Evolutionary conservation across 108 stramenopile species (phyloP).

Genomic region (Pelagomonas calceolata): DNA sequence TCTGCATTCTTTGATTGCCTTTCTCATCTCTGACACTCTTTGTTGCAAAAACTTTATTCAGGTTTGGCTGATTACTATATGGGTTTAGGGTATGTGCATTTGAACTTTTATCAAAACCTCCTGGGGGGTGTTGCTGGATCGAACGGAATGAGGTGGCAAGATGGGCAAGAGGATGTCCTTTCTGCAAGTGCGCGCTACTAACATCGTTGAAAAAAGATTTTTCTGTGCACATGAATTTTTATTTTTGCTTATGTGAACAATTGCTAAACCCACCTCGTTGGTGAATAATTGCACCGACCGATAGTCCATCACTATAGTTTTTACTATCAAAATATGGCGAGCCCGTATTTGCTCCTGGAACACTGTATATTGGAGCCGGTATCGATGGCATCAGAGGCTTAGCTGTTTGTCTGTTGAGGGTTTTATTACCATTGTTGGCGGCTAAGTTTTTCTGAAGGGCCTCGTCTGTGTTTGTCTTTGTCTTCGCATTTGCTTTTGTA

Average conservation of each 20-base stretch:
- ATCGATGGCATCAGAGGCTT: background rate
- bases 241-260: background rate
- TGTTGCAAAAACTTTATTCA: background rate
- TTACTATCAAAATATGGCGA: background rate
- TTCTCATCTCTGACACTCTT: background rate
- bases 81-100: background rate
- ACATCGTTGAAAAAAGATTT: slow-evolving; percentile 26
- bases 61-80: background rate
- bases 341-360: background rate
- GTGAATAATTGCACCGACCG: background rate
- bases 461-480: background rate
- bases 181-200: slow-evolving; percentile 9
- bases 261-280: background rate
- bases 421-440: no score
- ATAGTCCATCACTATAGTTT: background rate
- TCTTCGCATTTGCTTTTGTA: slow-evolving; percentile 3
- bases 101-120: slow-evolving; percentile 1
- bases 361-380: slow-evolving; percentile 6
- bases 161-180: slow-evolving; percentile 31
- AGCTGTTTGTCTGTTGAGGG: no score
- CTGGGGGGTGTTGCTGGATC: slow-evolving; percentile 3
- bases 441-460: no score
- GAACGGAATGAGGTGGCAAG: slow-evolving; percentile 23
- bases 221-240: slow-evolving; percentile 14
- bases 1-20: background rate